phyloP scores from a whole-genome alignment of 1,284 basidiomycete species.

The Sporisorium reilianum region DNA sequence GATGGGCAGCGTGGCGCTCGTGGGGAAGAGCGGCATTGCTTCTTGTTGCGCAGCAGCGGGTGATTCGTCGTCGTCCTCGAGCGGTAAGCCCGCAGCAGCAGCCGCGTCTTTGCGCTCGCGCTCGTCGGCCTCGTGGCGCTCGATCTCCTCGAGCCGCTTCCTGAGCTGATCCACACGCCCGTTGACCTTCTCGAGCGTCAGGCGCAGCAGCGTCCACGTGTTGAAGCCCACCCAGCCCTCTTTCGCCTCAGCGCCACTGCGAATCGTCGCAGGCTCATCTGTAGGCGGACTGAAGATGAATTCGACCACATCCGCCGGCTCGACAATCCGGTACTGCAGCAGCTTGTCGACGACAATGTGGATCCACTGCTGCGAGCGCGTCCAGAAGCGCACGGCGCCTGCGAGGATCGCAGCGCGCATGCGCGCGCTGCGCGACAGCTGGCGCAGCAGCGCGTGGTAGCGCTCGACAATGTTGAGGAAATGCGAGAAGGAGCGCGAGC shows the following conservation, averaged over 20 bases:
- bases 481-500: slow-evolving; percentile 95
- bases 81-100: slow-evolving; percentile 37
- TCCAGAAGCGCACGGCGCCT: slow-evolving; percentile 79
- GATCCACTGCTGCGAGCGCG: slow-evolving; percentile 74
- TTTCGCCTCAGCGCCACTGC: not conserved
- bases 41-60: slow-evolving; percentile 12
- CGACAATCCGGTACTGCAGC: slow-evolving; percentile 97
- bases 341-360: slow-evolving; percentile 91
- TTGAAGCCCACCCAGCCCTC: slow-evolving; percentile 64
- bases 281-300: slow-evolving; percentile 78
- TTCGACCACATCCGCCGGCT: slow-evolving; percentile 87
- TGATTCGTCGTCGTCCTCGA: slow-evolving; percentile 14
- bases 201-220: slow-evolving; percentile 58
- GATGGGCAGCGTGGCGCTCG: slow-evolving; percentile 36
- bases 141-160: slow-evolving; percentile 52
- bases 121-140: slow-evolving; percentile 50
- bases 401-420: slow-evolving; percentile 74
- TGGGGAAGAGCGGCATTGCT: slow-evolving; percentile 52
- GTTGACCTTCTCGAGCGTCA: slow-evolving; percentile 68
- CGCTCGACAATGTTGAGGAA: slow-evolving; percentile 95
- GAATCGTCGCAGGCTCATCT: slow-evolving; percentile 26
- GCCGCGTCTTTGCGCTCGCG: slow-evolving; percentile 49
- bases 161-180: slow-evolving; percentile 66
- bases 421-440: slow-evolving; percentile 75
- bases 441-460: slow-evolving; percentile 88